Conservation (phyloP, 306 rosid species). For the Pyrus communis region DNA sequence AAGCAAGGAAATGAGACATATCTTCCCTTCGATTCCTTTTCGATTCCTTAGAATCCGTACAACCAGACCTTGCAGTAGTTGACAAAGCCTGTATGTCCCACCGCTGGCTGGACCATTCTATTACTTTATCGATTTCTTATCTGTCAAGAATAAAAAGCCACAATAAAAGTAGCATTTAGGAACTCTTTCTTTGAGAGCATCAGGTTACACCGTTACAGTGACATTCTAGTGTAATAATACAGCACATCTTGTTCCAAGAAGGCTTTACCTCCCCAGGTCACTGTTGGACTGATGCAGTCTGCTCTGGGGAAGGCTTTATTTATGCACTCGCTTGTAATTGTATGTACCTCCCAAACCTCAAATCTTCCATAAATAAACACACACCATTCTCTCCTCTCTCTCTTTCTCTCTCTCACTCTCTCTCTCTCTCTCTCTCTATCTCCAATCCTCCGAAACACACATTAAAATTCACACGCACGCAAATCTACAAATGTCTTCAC, state of each 20-base stretch:
- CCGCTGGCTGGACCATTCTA: background rate
- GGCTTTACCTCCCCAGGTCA: background rate
- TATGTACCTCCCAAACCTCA: background rate
- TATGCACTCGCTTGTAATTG: background rate
- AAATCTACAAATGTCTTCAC: background rate
- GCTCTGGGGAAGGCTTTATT: conserved; percentile 12
- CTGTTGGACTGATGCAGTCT: background rate
- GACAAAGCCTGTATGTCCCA: background rate
- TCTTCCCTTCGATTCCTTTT: background rate
- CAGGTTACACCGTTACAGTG: too few relatives aligned
- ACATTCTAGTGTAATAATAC: too few relatives aligned
- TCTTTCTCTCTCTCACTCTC: background rate
- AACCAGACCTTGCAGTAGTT: background rate
- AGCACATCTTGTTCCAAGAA: too few relatives aligned
- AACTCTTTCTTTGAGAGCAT: background rate
- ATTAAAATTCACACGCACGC: background rate
- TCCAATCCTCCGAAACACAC: background rate
- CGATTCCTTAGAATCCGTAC: background rate
- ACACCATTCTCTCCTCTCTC: background rate
- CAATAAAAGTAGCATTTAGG: background rate
- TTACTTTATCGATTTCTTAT: background rate
- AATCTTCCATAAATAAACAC: background rate
- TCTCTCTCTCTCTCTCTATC: background rate
- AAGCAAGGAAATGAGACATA: too few relatives aligned
- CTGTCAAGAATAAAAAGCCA: background rate